Evolutionary conservation across 768 basidiomycete genomes (phyloP).

Genomic region (Lactarius psammicola): DNA sequence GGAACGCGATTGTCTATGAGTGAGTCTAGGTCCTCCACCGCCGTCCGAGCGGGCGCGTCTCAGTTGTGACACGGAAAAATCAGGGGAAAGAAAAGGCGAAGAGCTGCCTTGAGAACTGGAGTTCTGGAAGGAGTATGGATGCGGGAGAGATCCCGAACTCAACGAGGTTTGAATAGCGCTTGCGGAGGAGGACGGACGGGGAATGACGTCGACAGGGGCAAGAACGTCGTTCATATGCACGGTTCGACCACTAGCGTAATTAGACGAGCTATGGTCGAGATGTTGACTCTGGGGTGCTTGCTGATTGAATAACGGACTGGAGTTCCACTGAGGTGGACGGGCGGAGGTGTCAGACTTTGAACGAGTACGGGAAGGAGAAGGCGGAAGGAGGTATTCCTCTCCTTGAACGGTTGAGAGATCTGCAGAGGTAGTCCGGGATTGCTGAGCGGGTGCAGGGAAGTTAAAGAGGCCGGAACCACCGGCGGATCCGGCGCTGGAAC

Average conservation of each 20-base stretch:
- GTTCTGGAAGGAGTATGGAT: slow-evolving; percentile 24
- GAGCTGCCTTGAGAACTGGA: slow-evolving; percentile 18
- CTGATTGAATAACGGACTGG: slow-evolving; percentile 10
- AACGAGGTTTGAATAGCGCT: slow-evolving; percentile 26
- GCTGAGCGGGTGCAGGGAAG: slow-evolving; percentile 18
- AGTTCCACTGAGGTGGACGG: slow-evolving; percentile 26
- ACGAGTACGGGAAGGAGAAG: slow-evolving; percentile 29
- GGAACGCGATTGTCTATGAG: slow-evolving; percentile 52
- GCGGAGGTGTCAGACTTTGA: slow-evolving; percentile 29
- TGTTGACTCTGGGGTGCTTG: slow-evolving; percentile 3
- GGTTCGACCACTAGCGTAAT: slow-evolving; percentile 8
- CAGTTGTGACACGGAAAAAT: slow-evolving; percentile 38
- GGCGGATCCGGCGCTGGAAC: slow-evolving; percentile 23
- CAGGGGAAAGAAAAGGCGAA: slow-evolving; percentile 37
- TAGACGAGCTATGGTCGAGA: slow-evolving; percentile 5
- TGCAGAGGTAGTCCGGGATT: not conserved
- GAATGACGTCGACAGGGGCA: slow-evolving; percentile 17
- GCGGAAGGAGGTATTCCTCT: slow-evolving; percentile 28
- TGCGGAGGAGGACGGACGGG: slow-evolving; percentile 25
- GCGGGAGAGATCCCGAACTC: slow-evolving; percentile 18
- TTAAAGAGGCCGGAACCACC: slow-evolving; percentile 24
- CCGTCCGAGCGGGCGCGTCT: slow-evolving; percentile 53
- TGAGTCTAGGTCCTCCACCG: slow-evolving; percentile 32
- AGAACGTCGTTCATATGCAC: slow-evolving; percentile 27
- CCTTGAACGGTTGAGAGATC: slow-evolving; percentile 20